Base-by-base conservation (phyloP, 495 filamentous ascomycete species). In the Aspergillus conjunctus region DNA sequence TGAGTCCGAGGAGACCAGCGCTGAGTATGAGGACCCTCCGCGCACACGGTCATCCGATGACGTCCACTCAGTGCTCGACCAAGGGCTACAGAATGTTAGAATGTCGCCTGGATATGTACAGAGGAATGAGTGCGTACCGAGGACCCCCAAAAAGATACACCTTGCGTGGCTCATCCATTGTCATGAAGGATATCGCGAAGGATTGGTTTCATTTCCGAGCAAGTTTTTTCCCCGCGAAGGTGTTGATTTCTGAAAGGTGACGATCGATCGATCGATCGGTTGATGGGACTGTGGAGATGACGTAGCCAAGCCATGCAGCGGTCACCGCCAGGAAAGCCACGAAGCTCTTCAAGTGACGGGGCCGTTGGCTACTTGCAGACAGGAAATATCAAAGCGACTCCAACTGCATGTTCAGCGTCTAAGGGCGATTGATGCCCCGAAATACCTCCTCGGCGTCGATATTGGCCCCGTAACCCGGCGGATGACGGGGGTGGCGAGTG, bases 1-100 rank as follows among this genome's bases (percentile, higher is more conserved):
- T 22, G 62, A 63, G 6, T 54, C 61, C 33, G 61, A 70, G 49
- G 56, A 68, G 50, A 62, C 55, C 7, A 91, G 72, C 48, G 79
- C 73, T 33, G 86, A 89, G 58, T 80, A 66, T 14, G 82, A 90
- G 52, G 75, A 76, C 18, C 91, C 91, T 32, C 91, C 90, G 37
- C 91, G 86, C 21, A 92, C 83, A 6, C 82, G 75, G 68, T 93
- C 91, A 69, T 93, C 87, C 31, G 83, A 85, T 7, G 84, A 72
- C 9, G 79, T 83, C 88, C 88, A 95, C 45, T 86, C 78, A 7
- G 68, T 54, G 31, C 73, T 61, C 7, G 74, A 67, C 90, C 91
- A 91, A 11, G 79, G 44, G 15, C 63, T 68, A 45, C 14, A 26
- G 49, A 12, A 15, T 15, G 58, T 53, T 43, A 57, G 54, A 45